Base-by-base conservation (phyloP, 345 rosid species). In the Ceriops decandra region DNA sequence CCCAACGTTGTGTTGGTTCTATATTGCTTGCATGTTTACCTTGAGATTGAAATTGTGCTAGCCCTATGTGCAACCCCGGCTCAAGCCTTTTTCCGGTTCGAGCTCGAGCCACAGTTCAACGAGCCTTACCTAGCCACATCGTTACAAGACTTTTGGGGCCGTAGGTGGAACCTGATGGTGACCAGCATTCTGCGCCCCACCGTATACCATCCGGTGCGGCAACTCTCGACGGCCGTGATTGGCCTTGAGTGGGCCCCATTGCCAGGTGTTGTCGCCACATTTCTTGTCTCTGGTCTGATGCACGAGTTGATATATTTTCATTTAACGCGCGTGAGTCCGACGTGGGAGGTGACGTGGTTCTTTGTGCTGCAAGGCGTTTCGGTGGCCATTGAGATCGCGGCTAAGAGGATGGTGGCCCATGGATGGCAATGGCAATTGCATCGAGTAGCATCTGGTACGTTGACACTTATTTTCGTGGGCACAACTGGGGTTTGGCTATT, bases 101-200 rank as follows among this genome's bases (percentile, higher is more conserved):
- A 87, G 63, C 68, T 86, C 6, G 87, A 87, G 66, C 95, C 88
- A 15, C 88, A 82, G 60, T 90, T 87, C 65, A 76, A 84, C 32
- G 88, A 85, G 63, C 96, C 91, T 1, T 85, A 81, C 74, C 77
- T 87, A 3, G 20, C 92, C 32, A 84, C 90, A 57, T 88, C 95
- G 2, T 71, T 92, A 1, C 98, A 92, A 69, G 93, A 90, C 76
- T 92, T 92, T 38, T 92, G 96, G 96, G 79, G 96, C 32, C 81
- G 70, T 0, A 77, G 98, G 47, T 92, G 98, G 95, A 92, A 88
- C 67, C 83, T 86, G 38, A 81, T 85, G 84, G 91, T 85, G 47
- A 69, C 89, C 0, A 57, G 71, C 8, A 58, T 88, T 30, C 86
- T 88, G 33, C 82, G 90, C 5, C 82, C 83, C 1, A 74, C 91